Evolutionary conservation across 306 rosid species (phyloP).

Genomic region (Ochetophila trinervis): DNA sequence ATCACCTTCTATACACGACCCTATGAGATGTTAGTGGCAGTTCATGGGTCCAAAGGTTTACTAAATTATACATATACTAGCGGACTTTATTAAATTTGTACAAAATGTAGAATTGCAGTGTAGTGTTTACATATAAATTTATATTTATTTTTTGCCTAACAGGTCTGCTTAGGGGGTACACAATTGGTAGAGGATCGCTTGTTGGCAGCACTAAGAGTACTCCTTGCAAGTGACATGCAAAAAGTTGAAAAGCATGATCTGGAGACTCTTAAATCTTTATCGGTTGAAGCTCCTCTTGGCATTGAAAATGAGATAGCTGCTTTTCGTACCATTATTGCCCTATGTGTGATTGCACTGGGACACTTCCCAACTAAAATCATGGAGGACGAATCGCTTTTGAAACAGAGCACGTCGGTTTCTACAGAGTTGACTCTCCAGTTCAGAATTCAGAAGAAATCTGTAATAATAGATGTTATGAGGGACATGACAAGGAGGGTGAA

Average conservation of each 20-base stretch:
- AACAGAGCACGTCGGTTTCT: constrained; percentile 51
- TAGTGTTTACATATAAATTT: neutral
- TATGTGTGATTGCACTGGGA: constrained; percentile 80
- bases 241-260: constrained; percentile 56
- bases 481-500: constrained; percentile 75
- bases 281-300: constrained; percentile 83
- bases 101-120: neutral
- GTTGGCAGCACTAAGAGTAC: constrained; percentile 76
- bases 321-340: constrained; percentile 64
- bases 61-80: too few species aligned
- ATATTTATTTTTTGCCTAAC: constrained; percentile 12
- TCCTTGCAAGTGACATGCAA: constrained; percentile 49
- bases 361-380: constrained; percentile 89
- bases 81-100: too few species aligned
- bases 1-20: neutral
- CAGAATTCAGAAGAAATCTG: constrained; percentile 79
- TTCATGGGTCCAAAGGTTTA: neutral
- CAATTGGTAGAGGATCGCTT: constrained; percentile 78
- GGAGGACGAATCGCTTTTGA: constrained; percentile 76
- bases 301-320: constrained; percentile 65
- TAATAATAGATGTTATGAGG: constrained; percentile 70
- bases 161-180: constrained; percentile 82
- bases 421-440: constrained; percentile 67
- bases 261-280: constrained; percentile 53
- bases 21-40: neutral